phyloP scores from a whole-genome alignment of 2,329 filamentous ascomycete species.

The Alternaria consortialis region DNA sequence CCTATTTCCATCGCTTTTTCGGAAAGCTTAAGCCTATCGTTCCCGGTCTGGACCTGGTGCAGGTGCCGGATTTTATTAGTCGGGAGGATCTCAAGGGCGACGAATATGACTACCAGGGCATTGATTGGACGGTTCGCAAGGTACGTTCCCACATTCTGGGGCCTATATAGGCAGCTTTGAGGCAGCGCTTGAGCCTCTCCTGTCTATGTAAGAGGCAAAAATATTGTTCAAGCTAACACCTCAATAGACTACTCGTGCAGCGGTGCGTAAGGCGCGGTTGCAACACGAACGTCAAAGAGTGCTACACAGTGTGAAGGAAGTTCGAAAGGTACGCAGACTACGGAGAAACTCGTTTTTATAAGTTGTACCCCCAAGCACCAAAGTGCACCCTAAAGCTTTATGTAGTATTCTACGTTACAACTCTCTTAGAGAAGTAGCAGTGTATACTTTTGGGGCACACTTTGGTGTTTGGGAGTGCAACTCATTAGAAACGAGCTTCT shows the following conservation, averaged over 20 bases:
- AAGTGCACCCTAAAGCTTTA: too few species aligned
- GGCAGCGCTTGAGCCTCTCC: not conserved
- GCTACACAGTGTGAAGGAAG: conserved; percentile 23
- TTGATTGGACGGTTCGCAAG: conserved; percentile 47
- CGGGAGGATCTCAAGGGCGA: conserved; percentile 47
- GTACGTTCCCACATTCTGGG: not conserved
- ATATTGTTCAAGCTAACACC: not conserved
- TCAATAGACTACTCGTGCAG: conserved; percentile 30
- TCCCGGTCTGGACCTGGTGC: conserved; percentile 33
- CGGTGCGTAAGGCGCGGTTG: conserved; percentile 36
- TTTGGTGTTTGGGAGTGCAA: too few species aligned
- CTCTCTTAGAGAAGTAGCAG: too few species aligned
- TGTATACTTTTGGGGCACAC: too few species aligned
- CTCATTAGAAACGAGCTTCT: too few species aligned
- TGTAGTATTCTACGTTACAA: too few species aligned
- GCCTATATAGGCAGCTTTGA: not conserved
- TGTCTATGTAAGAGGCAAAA: not conserved
- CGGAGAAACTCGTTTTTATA: too few species aligned
- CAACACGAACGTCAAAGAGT: conserved; percentile 35
- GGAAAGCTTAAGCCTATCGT: conserved; percentile 22
- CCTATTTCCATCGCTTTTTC: conserved; percentile 38
- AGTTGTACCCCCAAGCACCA: too few species aligned
- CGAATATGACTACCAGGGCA: conserved; percentile 50
- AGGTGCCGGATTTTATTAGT: conserved; percentile 39
- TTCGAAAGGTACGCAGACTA: conserved; percentile 29